Percentiles rank a stretch among this genome's conserved stretches.
Conservation (phyloP, 108 stramenopile genomes). For the Nitzschia putrida region DNA sequence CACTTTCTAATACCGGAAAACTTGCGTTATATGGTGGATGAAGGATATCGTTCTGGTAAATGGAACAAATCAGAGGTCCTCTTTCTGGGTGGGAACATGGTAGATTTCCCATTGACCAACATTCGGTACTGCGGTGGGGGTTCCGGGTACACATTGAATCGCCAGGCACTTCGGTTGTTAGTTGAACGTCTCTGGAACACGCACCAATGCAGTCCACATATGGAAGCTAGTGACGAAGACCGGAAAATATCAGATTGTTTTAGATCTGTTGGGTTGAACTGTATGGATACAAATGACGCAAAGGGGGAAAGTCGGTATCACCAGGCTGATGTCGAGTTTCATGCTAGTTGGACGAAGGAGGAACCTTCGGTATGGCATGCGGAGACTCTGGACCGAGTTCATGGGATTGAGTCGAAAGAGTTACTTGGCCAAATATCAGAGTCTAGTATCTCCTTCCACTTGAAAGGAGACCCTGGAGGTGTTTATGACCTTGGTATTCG, state of each 20-base stretch:
- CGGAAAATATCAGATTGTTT: constrained; percentile 35
- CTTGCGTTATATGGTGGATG: constrained; percentile 32
- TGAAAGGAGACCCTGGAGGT: constrained; percentile 6
- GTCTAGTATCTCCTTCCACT: constrained; percentile 81
- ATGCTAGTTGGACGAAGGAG: constrained; percentile 25
- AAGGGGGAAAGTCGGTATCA: constrained; percentile 31
- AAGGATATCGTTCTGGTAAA: not conserved
- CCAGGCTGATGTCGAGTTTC: constrained; percentile 19
- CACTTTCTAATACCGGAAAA: constrained; percentile 81
- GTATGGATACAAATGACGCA: constrained; percentile 44
- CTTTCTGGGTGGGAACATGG: constrained; percentile 75
- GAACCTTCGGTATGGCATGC: constrained; percentile 17
- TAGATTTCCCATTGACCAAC: constrained; percentile 45
- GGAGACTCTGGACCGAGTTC: constrained; percentile 26
- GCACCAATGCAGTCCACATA: constrained; percentile 10
- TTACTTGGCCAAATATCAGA: constrained; percentile 73
- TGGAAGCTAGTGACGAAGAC: constrained; percentile 37
- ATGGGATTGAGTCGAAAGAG: constrained; percentile 58
- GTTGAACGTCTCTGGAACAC: constrained; percentile 23
- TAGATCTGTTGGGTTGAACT: constrained; percentile 23
- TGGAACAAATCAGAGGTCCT: constrained; percentile 31
- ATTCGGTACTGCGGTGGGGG: constrained; percentile 66
- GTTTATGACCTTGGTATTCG: constrained; percentile 19
- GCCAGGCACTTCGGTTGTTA: constrained; percentile 44
- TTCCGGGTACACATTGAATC: constrained; percentile 39